Percentiles rank a stretch among this genome's conserved stretches.
Conservation (phyloP, 768 basidiomycete genomes). For the Collybia sordida region DNA sequence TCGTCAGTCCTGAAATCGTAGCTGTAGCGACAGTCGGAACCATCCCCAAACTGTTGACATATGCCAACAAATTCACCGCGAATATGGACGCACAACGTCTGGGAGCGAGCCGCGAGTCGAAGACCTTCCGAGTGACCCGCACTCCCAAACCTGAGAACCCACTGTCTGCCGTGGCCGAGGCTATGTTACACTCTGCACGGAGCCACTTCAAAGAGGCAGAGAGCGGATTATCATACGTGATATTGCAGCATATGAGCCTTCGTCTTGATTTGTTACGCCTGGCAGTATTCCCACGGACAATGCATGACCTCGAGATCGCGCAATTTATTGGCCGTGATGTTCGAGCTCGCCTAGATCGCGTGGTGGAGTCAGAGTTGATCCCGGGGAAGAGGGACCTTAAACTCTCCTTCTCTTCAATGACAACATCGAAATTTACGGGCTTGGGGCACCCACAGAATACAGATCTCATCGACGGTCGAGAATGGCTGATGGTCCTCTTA, state of each 20-base stretch:
- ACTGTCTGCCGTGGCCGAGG: constrained; percentile 81
- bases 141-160: constrained; percentile 76
- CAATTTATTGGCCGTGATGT: constrained; percentile 71
- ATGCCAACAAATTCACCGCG: constrained; percentile 70
- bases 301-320: constrained; percentile 76
- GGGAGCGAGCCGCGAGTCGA: constrained; percentile 78
- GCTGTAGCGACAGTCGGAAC: constrained; percentile 72
- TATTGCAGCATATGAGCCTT: constrained; percentile 76
- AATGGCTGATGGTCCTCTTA: constrained; percentile 63
- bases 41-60: constrained; percentile 73
- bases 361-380: constrained; percentile 47
- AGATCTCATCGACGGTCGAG: constrained; percentile 39
- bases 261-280: constrained; percentile 63
- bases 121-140: constrained; percentile 72
- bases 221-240: constrained; percentile 53
- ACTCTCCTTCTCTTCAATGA: constrained; percentile 74
- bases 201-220: constrained; percentile 71
- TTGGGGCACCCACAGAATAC: constrained; percentile 46
- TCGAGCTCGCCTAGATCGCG: constrained; percentile 67
- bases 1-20: constrained; percentile 67
- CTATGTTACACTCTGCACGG: constrained; percentile 76
- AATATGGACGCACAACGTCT: constrained; percentile 73
- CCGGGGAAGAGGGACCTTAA: constrained; percentile 64
- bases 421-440: constrained; percentile 72
- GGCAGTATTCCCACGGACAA: constrained; percentile 76